A percentile compares a stretch with the other conserved stretches of the same genome.
Conservation (phyloP, 169 alveolate genomes). For the Eimeria sp. region DNA sequence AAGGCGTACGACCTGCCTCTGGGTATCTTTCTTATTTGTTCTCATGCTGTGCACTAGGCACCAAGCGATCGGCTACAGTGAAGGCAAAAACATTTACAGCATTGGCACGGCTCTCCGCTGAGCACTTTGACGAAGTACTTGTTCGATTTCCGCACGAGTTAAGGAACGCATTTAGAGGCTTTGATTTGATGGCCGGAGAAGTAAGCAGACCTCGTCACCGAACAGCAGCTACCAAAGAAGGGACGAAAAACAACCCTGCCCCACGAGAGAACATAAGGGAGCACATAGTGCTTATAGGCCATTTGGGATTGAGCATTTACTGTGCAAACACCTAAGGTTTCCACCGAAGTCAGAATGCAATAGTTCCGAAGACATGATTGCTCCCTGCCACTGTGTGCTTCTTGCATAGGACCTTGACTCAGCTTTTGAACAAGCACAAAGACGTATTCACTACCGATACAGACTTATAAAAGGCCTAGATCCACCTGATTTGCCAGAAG, state of each 20-base stretch:
- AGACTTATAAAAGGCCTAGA: constrained; percentile 37
- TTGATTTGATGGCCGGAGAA: constrained; percentile 42
- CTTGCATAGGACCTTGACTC: constrained; percentile 40
- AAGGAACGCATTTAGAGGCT: constrained; percentile 63
- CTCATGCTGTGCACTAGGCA: background rate
- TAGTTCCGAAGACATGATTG: background rate
- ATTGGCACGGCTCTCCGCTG: constrained; percentile 75
- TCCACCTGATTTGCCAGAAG: constrained; percentile 2
- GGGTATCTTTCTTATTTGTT: background rate
- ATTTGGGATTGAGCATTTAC: background rate
- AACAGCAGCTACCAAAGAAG: background rate
- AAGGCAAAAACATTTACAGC: constrained; percentile 50
- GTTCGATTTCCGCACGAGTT: constrained; percentile 47
- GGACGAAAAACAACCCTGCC: background rate
- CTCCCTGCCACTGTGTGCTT: background rate
- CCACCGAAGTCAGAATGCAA: background rate
- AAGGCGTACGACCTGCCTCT: background rate
- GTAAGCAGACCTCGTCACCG: constrained; percentile 5
- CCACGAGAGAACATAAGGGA: background rate
- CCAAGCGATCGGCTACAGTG: constrained; percentile 60
- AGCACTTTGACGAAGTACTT: constrained; percentile 60
- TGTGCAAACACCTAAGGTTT: background rate
- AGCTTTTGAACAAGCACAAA: constrained; percentile 50
- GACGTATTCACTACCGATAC: constrained; percentile 54
- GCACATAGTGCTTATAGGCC: background rate